Percentiles rank a stretch among this genome's conserved stretches.
phyloP scores from a whole-genome alignment of 345 rosid species.

The Cardamine occulta region DNA sequence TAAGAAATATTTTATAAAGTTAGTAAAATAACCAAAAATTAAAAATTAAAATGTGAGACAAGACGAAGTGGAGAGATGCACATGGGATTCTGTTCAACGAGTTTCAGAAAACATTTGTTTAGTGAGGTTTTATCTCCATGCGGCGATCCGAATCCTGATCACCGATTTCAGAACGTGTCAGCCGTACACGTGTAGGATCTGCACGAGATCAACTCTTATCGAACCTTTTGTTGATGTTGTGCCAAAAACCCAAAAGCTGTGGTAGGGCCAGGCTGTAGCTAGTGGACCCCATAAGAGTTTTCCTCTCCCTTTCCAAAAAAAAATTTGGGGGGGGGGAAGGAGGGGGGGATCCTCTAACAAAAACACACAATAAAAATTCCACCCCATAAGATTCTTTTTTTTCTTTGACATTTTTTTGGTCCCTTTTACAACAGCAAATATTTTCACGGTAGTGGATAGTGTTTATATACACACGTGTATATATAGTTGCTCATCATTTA shows the following conservation, averaged over 20 bases:
- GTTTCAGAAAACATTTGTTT: slow-evolving; percentile 37
- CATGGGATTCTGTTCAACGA: slow-evolving; percentile 46
- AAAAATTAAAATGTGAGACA: slow-evolving; percentile 24
- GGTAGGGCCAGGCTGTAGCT: slow-evolving; percentile 2
- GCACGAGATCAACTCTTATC: slow-evolving; percentile 11
- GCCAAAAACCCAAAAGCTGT: slow-evolving; percentile 26
- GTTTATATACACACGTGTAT: slow-evolving; percentile 25
- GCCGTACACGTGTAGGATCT: slow-evolving; percentile 40
- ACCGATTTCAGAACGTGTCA: not conserved
- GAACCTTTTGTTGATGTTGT: not conserved
- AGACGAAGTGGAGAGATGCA: slow-evolving; percentile 45
- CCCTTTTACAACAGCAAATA: not conserved
- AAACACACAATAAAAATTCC: too few relatives aligned
- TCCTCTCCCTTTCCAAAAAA: slow-evolving; percentile 41
- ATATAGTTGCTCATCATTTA: slow-evolving; percentile 18
- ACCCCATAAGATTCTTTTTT: too few relatives aligned
- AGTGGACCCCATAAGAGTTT: slow-evolving; percentile 31
- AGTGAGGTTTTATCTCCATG: slow-evolving; percentile 28
- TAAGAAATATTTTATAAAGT: not conserved
- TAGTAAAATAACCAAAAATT: not conserved
- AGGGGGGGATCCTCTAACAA: slow-evolving; percentile 43
- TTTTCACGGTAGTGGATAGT: slow-evolving; percentile 1
- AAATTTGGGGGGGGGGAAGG: slow-evolving; percentile 46
- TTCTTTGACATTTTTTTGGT: too few relatives aligned
- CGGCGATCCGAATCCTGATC: slow-evolving; percentile 39